Base-by-base conservation (phyloP, 352 stramenopile genomes). In the Saprolegnia parasitica region DNA sequence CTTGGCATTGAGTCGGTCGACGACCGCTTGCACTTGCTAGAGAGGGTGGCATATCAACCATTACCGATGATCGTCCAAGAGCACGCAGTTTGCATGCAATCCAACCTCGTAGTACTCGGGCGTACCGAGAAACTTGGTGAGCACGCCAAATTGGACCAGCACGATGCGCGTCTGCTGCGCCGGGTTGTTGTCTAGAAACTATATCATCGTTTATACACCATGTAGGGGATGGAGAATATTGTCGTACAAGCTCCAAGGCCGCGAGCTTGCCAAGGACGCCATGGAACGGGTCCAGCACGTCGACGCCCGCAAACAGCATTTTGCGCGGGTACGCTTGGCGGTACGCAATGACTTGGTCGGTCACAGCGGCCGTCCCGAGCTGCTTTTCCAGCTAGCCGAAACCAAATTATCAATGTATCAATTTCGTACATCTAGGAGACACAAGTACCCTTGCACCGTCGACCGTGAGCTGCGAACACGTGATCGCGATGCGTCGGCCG, bases 381-480 rank as follows among this genome's bases (percentile, higher is more conserved):
- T 67, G n/a, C 60, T 67, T 55, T 8, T 57, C 60, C 4, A 67
- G 18, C 60, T 67, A 67, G n/a, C 37, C 8, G 8, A 5, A 21
- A 1, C 4, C 2, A 23, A 5, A 55, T 55, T n/a, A 20, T 60
- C 54, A 42, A 16, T 60, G 26, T 60, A 20, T 23, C 13, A 21
- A 18, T 55, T n/a, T 11, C 13, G 15, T 6, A 21, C 32, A 10
- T n/a, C 9, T 15, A 66, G 26, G 8, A 29, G 0, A 55, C 8
- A 8, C n/a, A 65, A 9, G 39, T 65, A 65, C 47, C 47, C 45
- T 15, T 3, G 78, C 77, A 11, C 85, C 77, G 71, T 97, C 87
- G 49, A 97, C 79, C 42, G 90, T 88, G 49, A 88, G 88, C 77
- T 99, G 96, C 61, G 98, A 98, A 70, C 88, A 98, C 5, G 96